Evolutionary conservation across 805 yeast species (phyloP).

Genomic region (Suhomyces emberorum): DNA sequence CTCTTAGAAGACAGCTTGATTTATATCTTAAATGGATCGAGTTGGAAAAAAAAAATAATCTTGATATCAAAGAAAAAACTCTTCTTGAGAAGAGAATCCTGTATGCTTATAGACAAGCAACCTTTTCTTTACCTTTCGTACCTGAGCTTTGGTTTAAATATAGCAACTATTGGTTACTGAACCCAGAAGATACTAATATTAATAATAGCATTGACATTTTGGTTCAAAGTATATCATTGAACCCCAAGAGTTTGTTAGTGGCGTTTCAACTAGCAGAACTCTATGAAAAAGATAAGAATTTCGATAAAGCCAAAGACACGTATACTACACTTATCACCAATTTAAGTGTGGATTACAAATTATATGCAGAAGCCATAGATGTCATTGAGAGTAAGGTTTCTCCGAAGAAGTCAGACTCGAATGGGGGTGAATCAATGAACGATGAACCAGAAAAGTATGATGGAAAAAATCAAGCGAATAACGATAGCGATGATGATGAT

Average conservation of each 20-base stretch:
- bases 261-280: constrained; percentile 66
- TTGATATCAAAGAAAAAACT: constrained; percentile 51
- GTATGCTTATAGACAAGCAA: constrained; percentile 70
- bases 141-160: constrained; percentile 79
- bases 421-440: constrained; percentile 5
- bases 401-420: constrained; percentile 4
- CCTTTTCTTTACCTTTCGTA: constrained; percentile 55
- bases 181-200: constrained; percentile 37
- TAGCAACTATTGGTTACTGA: constrained; percentile 32
- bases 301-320: constrained; percentile 46
- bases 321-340: constrained; percentile 51
- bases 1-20: constrained; percentile 41
- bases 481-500: constrained; percentile 14
- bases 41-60: constrained; percentile 73
- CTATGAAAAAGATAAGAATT: constrained; percentile 56
- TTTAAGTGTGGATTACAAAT: constrained; percentile 38
- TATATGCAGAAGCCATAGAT: constrained; percentile 20
- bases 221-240: constrained; percentile 53
- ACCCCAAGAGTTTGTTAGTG: constrained; percentile 68
- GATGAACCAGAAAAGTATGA: not conserved
- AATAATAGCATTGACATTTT: constrained; percentile 46
- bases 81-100: constrained; percentile 54
- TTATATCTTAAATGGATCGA: constrained; percentile 73
- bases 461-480: constrained; percentile 1
- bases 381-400: constrained; percentile 15